Conservation (phyloP, 2,329 filamentous ascomycete genomes). For the Ploettnerulaceae sp. region DNA sequence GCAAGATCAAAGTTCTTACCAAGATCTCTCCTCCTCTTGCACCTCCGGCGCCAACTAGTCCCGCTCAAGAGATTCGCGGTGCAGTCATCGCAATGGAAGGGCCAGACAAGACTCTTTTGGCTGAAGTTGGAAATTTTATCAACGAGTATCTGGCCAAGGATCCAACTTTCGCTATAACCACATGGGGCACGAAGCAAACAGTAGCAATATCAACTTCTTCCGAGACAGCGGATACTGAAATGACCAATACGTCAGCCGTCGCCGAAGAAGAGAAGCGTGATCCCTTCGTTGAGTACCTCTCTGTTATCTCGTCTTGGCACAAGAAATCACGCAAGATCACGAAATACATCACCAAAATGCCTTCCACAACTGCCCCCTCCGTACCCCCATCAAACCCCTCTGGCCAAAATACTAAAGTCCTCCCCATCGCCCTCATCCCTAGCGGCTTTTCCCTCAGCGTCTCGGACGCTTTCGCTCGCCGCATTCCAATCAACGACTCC, state of each 20-base stretch:
- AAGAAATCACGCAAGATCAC: conserved; percentile 67
- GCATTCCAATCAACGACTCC: conserved; percentile 68
- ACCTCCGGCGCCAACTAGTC: conserved; percentile 34
- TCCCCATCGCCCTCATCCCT: conserved; percentile 71
- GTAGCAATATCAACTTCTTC: not conserved
- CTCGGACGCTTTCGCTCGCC: conserved; percentile 69
- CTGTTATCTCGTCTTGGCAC: conserved; percentile 70
- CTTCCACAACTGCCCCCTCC: conserved; percentile 5
- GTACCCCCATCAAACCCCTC: conserved; percentile 12
- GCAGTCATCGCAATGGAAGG: conserved; percentile 82
- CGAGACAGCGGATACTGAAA: conserved; percentile 17
- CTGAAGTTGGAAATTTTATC: conserved; percentile 59
- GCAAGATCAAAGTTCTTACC: conserved; percentile 72
- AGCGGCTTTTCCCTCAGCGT: conserved; percentile 75
- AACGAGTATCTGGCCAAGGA: conserved; percentile 33
- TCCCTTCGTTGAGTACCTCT: conserved; percentile 56
- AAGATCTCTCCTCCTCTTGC: conserved; percentile 68
- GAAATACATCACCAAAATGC: conserved; percentile 44
- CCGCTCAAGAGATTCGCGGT: conserved; percentile 53
- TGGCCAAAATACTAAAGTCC: conserved; percentile 31
- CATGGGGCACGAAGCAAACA: conserved; percentile 22
- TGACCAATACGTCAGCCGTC: conserved; percentile 13
- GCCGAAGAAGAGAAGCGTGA: conserved; percentile 23
- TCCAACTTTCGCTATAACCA: conserved; percentile 26
- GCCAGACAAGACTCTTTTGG: conserved; percentile 47